phyloP scores from a whole-genome alignment of 2,329 filamentous ascomycete genomes.

The Ceratocystis papillata region DNA sequence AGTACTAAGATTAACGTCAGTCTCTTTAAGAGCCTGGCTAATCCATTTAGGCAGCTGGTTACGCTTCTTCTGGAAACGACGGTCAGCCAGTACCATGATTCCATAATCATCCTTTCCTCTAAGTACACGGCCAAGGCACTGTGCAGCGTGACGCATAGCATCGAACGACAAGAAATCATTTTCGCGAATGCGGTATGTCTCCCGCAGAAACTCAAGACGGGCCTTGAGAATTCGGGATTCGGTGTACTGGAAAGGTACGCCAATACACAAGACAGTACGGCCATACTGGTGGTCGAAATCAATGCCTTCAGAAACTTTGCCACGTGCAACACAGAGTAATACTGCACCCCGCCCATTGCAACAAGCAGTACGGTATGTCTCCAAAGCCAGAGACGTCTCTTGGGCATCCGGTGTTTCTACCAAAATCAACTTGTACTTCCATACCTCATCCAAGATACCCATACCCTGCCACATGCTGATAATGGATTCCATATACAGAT shows the following conservation, averaged over 20 bases:
- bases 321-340: constrained; percentile 85
- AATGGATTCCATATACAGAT: constrained; percentile 98
- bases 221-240: constrained; percentile 95
- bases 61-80: constrained; percentile 85
- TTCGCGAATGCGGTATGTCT: constrained; percentile 92
- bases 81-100: constrained; percentile 97
- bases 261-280: constrained; percentile 88
- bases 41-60: constrained; percentile 95
- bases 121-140: constrained; percentile 88
- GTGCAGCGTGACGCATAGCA: constrained; percentile 96
- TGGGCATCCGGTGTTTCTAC: constrained; percentile 97
- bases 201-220: constrained; percentile 85
- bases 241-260: constrained; percentile 97
- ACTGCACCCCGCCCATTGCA: constrained; percentile 93
- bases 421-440: constrained; percentile 97
- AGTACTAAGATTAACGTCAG: constrained; percentile 80
- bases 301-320: constrained; percentile 95
- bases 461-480: constrained; percentile 99
- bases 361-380: constrained; percentile 94
- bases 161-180: constrained; percentile 98
- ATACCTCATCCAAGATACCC: constrained; percentile 93
- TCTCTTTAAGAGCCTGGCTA: constrained; percentile 71
- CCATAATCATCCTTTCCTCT: constrained; percentile 97
- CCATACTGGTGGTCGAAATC: constrained; percentile 99
- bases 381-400: constrained; percentile 87